Base-by-base conservation (phyloP, 257 asterid species). In the Nicotiana otophora region DNA sequence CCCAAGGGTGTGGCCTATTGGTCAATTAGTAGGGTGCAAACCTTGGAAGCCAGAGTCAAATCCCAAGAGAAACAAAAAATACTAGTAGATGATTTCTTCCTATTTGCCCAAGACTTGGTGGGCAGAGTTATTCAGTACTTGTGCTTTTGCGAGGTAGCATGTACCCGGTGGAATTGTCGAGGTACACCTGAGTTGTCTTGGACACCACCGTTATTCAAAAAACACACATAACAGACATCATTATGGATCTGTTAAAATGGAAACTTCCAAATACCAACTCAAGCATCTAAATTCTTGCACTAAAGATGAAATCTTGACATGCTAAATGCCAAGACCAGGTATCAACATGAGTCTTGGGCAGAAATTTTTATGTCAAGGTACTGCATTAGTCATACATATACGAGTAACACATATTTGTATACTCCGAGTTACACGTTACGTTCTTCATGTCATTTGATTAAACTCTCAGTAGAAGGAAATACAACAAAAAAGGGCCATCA, bases 221-320 rank as follows among this genome's bases (percentile, higher is more conserved):
- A 11, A 14, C 51, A 7, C 36, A 46, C 23, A 3, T 74, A 54
- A 70, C 14, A 28, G 20, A 72, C 4, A 6, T 23, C 33, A 28
- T 48, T 23, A 10, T 46, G 79, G 20, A 36, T 48, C 62, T 74
- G 42, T 48, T 74, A 26, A 74, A 48, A 48, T 7, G 62, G 42
- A 12, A 74, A 48, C 39, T 14, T 7, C 55, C 23, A 48, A 11
- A 48, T 74, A 23, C 15, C 36, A 48, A 57, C 62, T 14, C 80
- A 74, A 74, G 80, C 36, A 72, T 74, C 33, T 14, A 74, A 28
- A 64, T 2, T 74, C 20, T 26, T 74, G 80, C 62, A 74, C 80
- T 74, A 36, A 26, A 74, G 39, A 74, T 74, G 62, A 48, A 74
- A 7, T 23, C 30, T 51, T 26, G 63, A 51, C 26, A 74, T 51